phyloP scores from a whole-genome alignment of 257 asterid genomes.

The Plantago major region DNA sequence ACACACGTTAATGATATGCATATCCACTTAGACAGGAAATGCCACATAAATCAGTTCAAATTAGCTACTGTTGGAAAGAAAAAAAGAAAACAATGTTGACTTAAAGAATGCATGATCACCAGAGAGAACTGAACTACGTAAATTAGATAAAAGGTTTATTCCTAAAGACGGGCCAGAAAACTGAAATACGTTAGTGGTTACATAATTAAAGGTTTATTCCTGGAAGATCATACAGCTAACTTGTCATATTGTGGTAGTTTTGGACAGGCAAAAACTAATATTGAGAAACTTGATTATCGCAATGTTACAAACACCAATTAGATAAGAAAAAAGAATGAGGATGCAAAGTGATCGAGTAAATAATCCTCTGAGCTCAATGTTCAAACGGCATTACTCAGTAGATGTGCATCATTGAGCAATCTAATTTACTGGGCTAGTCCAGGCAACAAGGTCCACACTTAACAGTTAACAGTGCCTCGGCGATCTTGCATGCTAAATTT shows the following conservation, averaged over 20 bases:
- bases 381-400: background rate
- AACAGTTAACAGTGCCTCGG: no score
- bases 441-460: no score
- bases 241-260: background rate
- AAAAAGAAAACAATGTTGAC: no score
- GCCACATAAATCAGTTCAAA: background rate
- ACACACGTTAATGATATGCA: background rate
- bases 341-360: background rate
- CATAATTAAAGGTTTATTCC: no score
- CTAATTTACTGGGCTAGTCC: background rate
- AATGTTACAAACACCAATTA: background rate
- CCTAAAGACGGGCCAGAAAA: background rate
- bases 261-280: background rate
- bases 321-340: background rate
- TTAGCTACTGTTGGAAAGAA: background rate
- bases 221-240: background rate
- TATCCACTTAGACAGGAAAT: background rate
- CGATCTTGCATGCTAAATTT: no score
- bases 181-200: no score
- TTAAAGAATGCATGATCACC: background rate
- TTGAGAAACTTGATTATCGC: background rate
- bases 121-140: background rate
- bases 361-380: background rate
- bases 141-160: background rate
- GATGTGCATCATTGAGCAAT: background rate